Evolutionary conservation across 345 rosid genomes (phyloP).

Genomic region (Trapa bicornis): DNA sequence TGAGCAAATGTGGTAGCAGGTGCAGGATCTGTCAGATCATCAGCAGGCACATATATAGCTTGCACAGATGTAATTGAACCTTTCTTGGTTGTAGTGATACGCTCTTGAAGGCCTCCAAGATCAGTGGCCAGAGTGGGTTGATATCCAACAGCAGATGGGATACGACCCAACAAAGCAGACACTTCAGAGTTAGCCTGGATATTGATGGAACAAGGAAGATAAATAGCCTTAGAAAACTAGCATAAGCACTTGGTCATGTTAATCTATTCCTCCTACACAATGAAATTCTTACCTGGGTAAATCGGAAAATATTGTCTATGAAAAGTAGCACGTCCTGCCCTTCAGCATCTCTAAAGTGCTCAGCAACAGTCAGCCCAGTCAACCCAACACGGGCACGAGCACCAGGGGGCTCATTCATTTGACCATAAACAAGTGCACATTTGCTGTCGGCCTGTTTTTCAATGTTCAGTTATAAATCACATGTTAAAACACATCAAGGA

Average conservation of each 20-base stretch:
- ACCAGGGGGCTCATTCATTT: slow-evolving; percentile 99
- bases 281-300: slow-evolving; percentile 49
- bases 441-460: slow-evolving; percentile 70
- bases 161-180: slow-evolving; percentile 97
- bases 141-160: slow-evolving; percentile 98
- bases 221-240: neutral
- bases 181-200: slow-evolving; percentile 91
- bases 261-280: neutral
- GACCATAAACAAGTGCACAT: slow-evolving; percentile 94
- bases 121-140: slow-evolving; percentile 97
- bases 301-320: slow-evolving; percentile 88
- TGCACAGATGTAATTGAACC: slow-evolving; percentile 97
- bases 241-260: neutral
- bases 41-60: slow-evolving; percentile 98
- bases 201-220: neutral
- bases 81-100: slow-evolving; percentile 96
- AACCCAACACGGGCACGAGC: slow-evolving; percentile 99
- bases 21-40: slow-evolving; percentile 98
- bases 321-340: slow-evolving; percentile 99
- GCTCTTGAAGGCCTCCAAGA: slow-evolving; percentile 98
- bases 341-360: slow-evolving; percentile 96
- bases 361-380: slow-evolving; percentile 94
- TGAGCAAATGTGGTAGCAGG: slow-evolving; percentile 97
- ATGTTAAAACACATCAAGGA: neutral
- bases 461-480: neutral